These are phyloP conservation scores for Dillenia turbinata DNA, from an alignment of 164 flowering plant species.

Conservation along the genomic window DNA sequence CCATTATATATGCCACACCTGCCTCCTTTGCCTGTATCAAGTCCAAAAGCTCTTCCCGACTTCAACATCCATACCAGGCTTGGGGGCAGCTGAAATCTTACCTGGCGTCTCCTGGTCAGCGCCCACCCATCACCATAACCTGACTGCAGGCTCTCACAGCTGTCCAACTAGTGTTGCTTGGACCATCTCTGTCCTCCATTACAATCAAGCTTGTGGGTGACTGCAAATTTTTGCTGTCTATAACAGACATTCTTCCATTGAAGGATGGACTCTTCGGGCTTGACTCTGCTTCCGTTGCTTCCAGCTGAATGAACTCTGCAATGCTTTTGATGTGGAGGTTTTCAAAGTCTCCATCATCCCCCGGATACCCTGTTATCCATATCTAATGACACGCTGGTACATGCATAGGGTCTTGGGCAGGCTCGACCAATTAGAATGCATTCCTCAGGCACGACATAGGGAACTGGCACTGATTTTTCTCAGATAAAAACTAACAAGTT, in stretches of 20 bases:
- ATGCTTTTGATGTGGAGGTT: conserved; percentile 68
- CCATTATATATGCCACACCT: conserved; percentile 20
- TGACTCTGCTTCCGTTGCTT: conserved; percentile 54
- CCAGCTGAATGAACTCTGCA: conserved; percentile 89
- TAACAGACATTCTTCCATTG: conserved; percentile 61
- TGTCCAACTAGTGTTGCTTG: conserved; percentile 18
- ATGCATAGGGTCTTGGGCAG: conserved; percentile 82
- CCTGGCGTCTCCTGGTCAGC: conserved; percentile 34
- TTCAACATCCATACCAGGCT: conserved; percentile 32
- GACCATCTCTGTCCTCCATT: conserved; percentile 23
- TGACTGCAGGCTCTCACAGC: conserved; percentile 21
- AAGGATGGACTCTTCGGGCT: conserved; percentile 31
- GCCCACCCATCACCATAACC: conserved; percentile 39
- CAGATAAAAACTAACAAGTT: conserved; percentile 2
- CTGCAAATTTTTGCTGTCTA: conserved; percentile 29
- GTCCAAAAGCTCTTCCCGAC: conserved; percentile 9
- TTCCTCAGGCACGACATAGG: conserved; percentile 23
- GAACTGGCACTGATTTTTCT: conserved; percentile 2
- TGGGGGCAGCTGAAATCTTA: conserved; percentile 37
- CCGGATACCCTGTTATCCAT: conserved; percentile 81
- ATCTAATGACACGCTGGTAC: conserved; percentile 87
- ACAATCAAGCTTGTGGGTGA: conserved; percentile 30
- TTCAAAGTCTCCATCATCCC: conserved; percentile 79
- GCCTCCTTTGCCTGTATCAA: conserved; percentile 20
- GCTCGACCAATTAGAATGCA: conserved; percentile 81